Percentiles rank a stretch among this genome's conserved stretches.
phyloP scores from a whole-genome alignment of 306 rosid species.

The Dryas drummondii region DNA sequence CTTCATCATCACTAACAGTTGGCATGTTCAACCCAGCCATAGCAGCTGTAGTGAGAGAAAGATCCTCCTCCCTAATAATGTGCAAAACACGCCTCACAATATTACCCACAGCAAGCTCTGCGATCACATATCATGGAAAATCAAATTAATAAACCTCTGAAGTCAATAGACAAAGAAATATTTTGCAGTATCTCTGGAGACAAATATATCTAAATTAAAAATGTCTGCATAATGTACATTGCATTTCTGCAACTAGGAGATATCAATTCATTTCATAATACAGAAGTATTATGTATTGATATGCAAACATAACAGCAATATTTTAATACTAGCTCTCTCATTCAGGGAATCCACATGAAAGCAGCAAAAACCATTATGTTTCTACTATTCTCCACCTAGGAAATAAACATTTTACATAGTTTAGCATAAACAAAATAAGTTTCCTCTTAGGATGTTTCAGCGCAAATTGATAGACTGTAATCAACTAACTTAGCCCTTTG shows the following conservation, averaged over 20 bases:
- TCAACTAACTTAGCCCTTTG: not conserved
- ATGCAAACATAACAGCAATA: not conserved
- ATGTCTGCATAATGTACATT: not conserved
- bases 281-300: not conserved
- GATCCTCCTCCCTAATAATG: slow-evolving; percentile 93
- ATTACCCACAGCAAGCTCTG: slow-evolving; percentile 98
- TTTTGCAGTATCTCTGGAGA: not conserved
- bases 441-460: not conserved
- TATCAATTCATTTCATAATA: not conserved
- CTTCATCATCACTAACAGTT: slow-evolving; percentile 84
- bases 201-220: not conserved
- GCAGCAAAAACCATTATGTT: not conserved
- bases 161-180: slow-evolving; percentile 12
- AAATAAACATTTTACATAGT: not conserved
- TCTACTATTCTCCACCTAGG: not conserved
- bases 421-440: not conserved
- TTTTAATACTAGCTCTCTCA: not conserved
- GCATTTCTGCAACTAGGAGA: not conserved
- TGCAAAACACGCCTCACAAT: slow-evolving; percentile 95
- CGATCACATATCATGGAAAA: slow-evolving; percentile 32
- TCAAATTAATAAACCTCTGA: slow-evolving; percentile 8
- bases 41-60: slow-evolving; percentile 82
- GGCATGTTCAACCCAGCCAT: slow-evolving; percentile 74
- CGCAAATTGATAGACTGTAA: not conserved
- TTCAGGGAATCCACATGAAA: not conserved